phyloP scores from a whole-genome alignment of 768 basidiomycete genomes.

The Suillus lakei region DNA sequence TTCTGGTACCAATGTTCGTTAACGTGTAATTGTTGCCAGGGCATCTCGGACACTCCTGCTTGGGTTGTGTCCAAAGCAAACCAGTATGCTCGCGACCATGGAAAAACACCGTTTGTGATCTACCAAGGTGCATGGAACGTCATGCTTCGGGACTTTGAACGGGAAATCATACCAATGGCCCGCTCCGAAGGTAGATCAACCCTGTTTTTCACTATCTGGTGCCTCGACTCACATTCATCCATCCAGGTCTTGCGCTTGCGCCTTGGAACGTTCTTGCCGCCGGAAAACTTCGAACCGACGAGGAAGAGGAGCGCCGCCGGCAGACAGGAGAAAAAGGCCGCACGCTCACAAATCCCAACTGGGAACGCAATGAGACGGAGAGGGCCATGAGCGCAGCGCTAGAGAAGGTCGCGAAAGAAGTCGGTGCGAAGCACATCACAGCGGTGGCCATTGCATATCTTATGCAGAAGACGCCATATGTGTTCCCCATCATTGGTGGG shows the following conservation, averaged over 20 bases:
- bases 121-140: constrained; percentile 45
- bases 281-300: constrained; percentile 31
- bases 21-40: constrained; percentile 26
- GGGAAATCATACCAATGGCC: constrained; percentile 43
- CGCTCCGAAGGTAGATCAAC: constrained; percentile 31
- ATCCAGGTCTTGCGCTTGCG: constrained; percentile 41
- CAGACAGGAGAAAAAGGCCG: constrained; percentile 33
- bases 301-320: constrained; percentile 28
- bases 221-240: constrained; percentile 22
- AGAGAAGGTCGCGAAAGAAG: constrained; percentile 44
- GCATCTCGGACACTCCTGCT: constrained; percentile 37
- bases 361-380: constrained; percentile 45
- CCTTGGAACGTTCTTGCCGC: constrained; percentile 45
- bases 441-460: constrained; percentile 56
- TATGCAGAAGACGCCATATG: constrained; percentile 49
- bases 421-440: constrained; percentile 40
- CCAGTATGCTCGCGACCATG: constrained; percentile 42
- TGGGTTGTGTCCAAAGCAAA: constrained; percentile 44
- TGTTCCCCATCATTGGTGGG: constrained; percentile 55
- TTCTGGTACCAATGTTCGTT: neutral
- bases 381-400: constrained; percentile 41
- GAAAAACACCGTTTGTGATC: constrained; percentile 44
- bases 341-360: constrained; percentile 15
- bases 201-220: constrained; percentile 21
- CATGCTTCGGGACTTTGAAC: constrained; percentile 41